Conservation (phyloP, 1,284 basidiomycete species). For the Mycosarcoma maydis region DNA sequence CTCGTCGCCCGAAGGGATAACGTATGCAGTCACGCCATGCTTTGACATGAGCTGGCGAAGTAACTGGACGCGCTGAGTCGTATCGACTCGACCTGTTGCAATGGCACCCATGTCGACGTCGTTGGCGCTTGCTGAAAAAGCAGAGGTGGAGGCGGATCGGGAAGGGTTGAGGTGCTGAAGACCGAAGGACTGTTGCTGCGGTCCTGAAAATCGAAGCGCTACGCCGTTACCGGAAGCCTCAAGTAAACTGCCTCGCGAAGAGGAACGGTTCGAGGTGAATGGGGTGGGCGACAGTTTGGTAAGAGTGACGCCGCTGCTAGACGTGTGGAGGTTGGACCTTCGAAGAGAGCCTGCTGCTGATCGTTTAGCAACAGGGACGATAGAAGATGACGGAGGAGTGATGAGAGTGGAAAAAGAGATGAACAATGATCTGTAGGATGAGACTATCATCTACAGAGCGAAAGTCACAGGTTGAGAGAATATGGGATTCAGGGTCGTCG, state of each 20-base stretch:
- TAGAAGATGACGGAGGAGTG: background rate
- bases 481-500: no score
- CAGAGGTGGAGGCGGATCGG: slow-evolving; percentile 10
- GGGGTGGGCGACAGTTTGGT: slow-evolving; percentile 13
- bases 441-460: slow-evolving; percentile 17
- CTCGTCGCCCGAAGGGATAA: slow-evolving; percentile 69
- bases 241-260: slow-evolving; percentile 14
- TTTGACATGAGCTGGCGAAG: slow-evolving; percentile 56
- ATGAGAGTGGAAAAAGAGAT: background rate
- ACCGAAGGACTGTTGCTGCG: slow-evolving; percentile 22
- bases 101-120: slow-evolving; percentile 59
- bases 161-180: slow-evolving; percentile 26
- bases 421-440: slow-evolving; percentile 6
- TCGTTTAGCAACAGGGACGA: background rate
- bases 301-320: background rate
- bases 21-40: slow-evolving; percentile 58
- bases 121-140: background rate
- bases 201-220: slow-evolving; percentile 21
- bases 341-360: background rate
- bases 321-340: slow-evolving; percentile 14
- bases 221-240: slow-evolving; percentile 11
- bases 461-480: no score
- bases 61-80: slow-evolving; percentile 50
- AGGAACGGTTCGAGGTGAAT: slow-evolving; percentile 9
- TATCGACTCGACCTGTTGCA: slow-evolving; percentile 59